phyloP scores from a whole-genome alignment of 2,329 filamentous ascomycete species.

The Endoconidiophora laricicola region DNA sequence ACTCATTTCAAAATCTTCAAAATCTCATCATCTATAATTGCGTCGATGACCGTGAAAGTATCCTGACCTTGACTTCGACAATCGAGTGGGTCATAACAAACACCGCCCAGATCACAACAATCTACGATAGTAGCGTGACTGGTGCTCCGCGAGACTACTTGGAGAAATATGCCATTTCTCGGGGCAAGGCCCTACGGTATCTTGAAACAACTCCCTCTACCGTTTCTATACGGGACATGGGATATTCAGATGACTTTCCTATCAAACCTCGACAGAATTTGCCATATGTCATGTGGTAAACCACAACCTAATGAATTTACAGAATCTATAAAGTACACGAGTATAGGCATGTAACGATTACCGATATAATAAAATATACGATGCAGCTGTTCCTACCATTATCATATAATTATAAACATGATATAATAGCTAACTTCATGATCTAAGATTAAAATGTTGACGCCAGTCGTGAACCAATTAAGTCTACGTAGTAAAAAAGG shows the following conservation, averaged over 20 bases:
- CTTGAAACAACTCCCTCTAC: not conserved
- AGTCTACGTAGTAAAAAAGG: not conserved
- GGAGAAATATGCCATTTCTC: not conserved
- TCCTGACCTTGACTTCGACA: not conserved
- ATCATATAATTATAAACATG: too few relatives aligned
- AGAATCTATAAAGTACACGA: too few relatives aligned
- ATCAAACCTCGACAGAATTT: not conserved
- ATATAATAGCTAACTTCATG: not conserved
- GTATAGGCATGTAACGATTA: too few relatives aligned
- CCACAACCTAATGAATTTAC: too few relatives aligned
- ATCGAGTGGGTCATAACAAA: not conserved
- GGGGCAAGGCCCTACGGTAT: not conserved
- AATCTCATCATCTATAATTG: constrained; percentile 13
- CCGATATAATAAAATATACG: too few relatives aligned
- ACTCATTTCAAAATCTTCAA: constrained; percentile 14
- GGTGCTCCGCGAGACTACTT: not conserved
- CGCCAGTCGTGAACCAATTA: not conserved
- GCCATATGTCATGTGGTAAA: constrained; percentile 3
- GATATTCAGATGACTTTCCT: not conserved
- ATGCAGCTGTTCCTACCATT: too few relatives aligned
- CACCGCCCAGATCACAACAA: not conserved
- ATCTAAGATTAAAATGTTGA: not conserved
- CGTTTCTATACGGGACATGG: not conserved
- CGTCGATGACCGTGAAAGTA: not conserved
- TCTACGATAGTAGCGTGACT: constrained; percentile 1